Evolutionary conservation across 805 yeast genomes (phyloP).

Genomic region (Lipomyces oligophaga): DNA sequence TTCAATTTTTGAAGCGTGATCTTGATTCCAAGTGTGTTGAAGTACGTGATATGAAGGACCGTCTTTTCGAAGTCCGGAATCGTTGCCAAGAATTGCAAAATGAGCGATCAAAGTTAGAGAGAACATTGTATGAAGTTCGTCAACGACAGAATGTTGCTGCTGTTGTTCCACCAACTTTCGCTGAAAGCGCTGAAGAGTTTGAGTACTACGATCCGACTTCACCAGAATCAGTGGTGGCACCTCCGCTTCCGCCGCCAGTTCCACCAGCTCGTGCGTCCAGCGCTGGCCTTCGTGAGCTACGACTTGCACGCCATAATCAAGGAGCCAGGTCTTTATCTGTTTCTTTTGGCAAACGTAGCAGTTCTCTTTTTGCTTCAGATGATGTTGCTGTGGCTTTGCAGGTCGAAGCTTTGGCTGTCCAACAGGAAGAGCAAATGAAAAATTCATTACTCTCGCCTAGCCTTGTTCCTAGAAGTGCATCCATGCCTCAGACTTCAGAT

Average conservation of each 20-base stretch:
- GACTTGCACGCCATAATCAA: conserved; percentile 26
- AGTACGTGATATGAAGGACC: conserved; percentile 28
- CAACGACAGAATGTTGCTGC: conserved; percentile 12
- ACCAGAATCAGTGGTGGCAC: neutral
- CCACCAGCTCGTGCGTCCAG: neutral
- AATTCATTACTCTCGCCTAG: no score
- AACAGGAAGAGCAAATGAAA: no score
- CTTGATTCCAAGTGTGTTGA: conserved; percentile 24
- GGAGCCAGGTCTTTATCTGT: neutral
- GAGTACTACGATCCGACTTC: conserved; percentile 18
- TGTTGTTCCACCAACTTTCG: neutral
- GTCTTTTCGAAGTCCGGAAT: conserved; percentile 17
- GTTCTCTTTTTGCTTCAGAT: conserved; percentile 17
- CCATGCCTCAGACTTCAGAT: no score
- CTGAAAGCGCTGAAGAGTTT: conserved; percentile 8
- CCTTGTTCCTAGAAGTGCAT: no score
- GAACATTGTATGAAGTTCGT: conserved; percentile 22
- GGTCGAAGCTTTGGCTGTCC: neutral
- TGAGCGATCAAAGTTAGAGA: conserved; percentile 19
- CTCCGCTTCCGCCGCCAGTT: neutral
- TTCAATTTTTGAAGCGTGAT: conserved; percentile 14
- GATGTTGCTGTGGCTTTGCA: conserved; percentile 9
- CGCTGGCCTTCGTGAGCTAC: conserved; percentile 22
- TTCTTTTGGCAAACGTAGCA: conserved; percentile 20
- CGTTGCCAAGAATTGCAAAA: conserved; percentile 25